Conservation (phyloP, 805 yeast species). For the Metschnikowia peoriensis region DNA sequence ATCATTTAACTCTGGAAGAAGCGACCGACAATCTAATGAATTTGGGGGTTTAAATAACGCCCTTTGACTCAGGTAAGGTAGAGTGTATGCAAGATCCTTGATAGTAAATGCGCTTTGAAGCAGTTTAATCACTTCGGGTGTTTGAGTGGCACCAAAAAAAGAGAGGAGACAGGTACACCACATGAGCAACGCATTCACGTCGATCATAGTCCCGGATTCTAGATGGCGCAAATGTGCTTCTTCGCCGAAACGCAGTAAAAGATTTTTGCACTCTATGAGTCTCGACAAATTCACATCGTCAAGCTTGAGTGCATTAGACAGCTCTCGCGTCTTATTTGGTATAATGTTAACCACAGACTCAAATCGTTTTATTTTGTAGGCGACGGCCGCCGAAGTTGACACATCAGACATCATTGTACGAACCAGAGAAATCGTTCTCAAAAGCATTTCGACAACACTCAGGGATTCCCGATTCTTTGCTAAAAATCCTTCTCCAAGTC, state of each 20-base stretch:
- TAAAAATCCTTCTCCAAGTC: neutral
- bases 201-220: constrained; percentile 7
- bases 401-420: constrained; percentile 5
- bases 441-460: neutral
- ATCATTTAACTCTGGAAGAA: constrained; percentile 10
- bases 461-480: neutral
- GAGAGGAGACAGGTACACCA: constrained; percentile 11
- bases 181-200: constrained; percentile 9
- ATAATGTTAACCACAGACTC: neutral
- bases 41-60: neutral
- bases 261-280: constrained; percentile 11
- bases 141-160: constrained; percentile 1
- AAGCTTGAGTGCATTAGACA: neutral
- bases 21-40: constrained; percentile 13
- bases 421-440: constrained; percentile 6
- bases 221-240: constrained; percentile 3
- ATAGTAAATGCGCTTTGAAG: constrained; percentile 22
- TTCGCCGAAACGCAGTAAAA: constrained; percentile 4
- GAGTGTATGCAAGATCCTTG: constrained; percentile 9
- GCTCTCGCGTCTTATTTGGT: neutral
- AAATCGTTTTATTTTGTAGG: neutral
- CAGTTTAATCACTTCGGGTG: constrained; percentile 3
- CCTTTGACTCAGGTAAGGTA: constrained; percentile 11
- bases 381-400: neutral
- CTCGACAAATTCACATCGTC: neutral